A percentile compares a stretch with the other conserved stretches of the same genome.
These are phyloP conservation scores for Artemisia argyi DNA, from an alignment of 129 eudicot species.

Conservation along the genomic window DNA sequence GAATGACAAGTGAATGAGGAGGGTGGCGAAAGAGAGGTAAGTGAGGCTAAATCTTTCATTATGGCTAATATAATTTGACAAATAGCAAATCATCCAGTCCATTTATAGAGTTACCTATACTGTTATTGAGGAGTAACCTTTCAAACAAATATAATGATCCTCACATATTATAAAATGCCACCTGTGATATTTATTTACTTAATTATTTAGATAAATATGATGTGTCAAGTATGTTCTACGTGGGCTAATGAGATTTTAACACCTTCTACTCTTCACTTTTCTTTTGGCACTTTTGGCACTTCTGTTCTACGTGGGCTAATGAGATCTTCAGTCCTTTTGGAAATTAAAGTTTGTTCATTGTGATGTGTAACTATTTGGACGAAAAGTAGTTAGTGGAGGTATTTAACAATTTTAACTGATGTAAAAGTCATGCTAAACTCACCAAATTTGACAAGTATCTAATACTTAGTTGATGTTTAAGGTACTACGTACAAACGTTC, in stretches of 20 bases:
- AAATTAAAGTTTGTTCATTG: constrained; percentile 11
- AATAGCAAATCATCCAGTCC: constrained; percentile 1
- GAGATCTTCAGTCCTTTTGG: constrained; percentile 23
- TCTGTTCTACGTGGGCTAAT: too few species aligned
- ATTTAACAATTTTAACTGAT: too few species aligned
- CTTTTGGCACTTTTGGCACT: too few species aligned
- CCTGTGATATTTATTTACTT: constrained; percentile 4
- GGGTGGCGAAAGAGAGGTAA: constrained; percentile 13
- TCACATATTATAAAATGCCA: constrained; percentile 29
- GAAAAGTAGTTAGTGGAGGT: too few species aligned
- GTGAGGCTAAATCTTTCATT: constrained; percentile 19
- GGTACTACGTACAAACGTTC: constrained; percentile 10
- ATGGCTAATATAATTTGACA: neutral
- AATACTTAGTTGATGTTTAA: constrained; percentile 16
- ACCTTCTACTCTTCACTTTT: constrained; percentile 8
- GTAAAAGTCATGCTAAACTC: too few species aligned
- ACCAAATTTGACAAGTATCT: too few species aligned
- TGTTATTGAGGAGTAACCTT: constrained; percentile 6
- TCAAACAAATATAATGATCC: neutral
- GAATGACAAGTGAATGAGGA: constrained; percentile 18
- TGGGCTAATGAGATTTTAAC: constrained; percentile 33
- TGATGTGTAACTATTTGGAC: neutral
- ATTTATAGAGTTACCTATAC: constrained; percentile 30
- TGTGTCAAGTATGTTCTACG: constrained; percentile 20
- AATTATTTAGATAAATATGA: constrained; percentile 9